These are phyloP conservation scores for Amauroascus niger DNA, from an alignment of 2,329 filamentous ascomycete species.

Conservation along the genomic window DNA sequence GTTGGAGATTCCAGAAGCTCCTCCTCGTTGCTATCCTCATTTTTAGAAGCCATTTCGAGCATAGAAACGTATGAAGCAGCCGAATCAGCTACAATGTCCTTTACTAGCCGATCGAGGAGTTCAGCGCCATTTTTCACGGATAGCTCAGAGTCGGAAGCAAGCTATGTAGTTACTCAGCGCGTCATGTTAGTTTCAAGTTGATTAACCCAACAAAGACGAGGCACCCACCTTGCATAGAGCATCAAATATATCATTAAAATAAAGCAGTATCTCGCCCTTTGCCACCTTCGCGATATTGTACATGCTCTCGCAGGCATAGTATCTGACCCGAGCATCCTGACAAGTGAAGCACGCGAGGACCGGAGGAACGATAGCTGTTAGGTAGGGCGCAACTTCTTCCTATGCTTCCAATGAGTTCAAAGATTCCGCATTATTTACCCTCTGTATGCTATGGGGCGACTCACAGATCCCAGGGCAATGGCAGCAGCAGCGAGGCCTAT, in stretches of 20 bases:
- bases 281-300: slow-evolving; percentile 99
- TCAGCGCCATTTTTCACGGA: slow-evolving; percentile 98
- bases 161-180: slow-evolving; percentile 43
- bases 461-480: slow-evolving; percentile 83
- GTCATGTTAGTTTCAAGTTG: not conserved
- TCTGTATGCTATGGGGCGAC: slow-evolving; percentile 30
- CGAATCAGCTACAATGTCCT: slow-evolving; percentile 92
- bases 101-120: slow-evolving; percentile 83
- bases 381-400: slow-evolving; percentile 82
- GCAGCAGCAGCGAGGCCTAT: slow-evolving; percentile 92
- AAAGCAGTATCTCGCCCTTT: slow-evolving; percentile 91
- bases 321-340: slow-evolving; percentile 91
- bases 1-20: slow-evolving; percentile 53
- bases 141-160: slow-evolving; percentile 89
- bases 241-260: slow-evolving; percentile 98
- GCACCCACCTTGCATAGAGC: slow-evolving; percentile 79
- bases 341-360: slow-evolving; percentile 96
- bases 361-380: slow-evolving; percentile 88
- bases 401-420: slow-evolving; percentile 15
- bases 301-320: slow-evolving; percentile 99
- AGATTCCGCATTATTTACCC: not conserved
- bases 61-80: slow-evolving; percentile 91
- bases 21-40: slow-evolving; percentile 29
- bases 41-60: slow-evolving; percentile 53
- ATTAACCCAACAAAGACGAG: slow-evolving; percentile 16